A percentile compares a stretch with the other conserved stretches of the same genome.
Conservation (phyloP, 371 early-diverging fungal genomes). For the Entomophthora muscae region DNA sequence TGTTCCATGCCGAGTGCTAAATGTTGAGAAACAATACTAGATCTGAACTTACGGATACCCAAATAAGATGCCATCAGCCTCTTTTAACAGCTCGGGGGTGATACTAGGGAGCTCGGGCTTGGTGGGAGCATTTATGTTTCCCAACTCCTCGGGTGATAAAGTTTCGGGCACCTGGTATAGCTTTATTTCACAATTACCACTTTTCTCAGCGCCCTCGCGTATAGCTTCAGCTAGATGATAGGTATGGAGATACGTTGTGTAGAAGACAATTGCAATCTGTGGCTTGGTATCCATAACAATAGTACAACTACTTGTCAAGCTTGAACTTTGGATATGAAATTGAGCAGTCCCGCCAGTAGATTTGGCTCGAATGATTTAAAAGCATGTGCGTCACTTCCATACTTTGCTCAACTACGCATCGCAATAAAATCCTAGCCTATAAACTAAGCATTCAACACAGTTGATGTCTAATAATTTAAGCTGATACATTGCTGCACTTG, state of each 20-base stretch:
- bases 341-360: too few species aligned
- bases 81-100: constrained; percentile 25
- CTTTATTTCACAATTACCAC: constrained; percentile 51
- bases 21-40: not conserved
- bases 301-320: too few species aligned
- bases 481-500: too few species aligned
- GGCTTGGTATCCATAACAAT: not conserved
- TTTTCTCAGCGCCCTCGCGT: constrained; percentile 36
- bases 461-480: too few species aligned
- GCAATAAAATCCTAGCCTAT: too few species aligned
- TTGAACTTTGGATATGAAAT: too few species aligned
- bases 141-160: constrained; percentile 18
- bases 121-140: constrained; percentile 46
- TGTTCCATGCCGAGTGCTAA: constrained; percentile 38
- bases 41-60: constrained; percentile 33
- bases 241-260: constrained; percentile 59
- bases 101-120: constrained; percentile 42
- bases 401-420: too few species aligned
- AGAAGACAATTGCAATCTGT: constrained; percentile 11
- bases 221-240: constrained; percentile 44
- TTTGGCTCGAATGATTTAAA: too few species aligned
- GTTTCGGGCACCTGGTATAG: constrained; percentile 44
- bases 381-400: too few species aligned
- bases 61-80: constrained; percentile 52
- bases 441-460: too few species aligned